Base-by-base conservation (phyloP, 345 rosid genomes). In the Murraya koenigii region DNA sequence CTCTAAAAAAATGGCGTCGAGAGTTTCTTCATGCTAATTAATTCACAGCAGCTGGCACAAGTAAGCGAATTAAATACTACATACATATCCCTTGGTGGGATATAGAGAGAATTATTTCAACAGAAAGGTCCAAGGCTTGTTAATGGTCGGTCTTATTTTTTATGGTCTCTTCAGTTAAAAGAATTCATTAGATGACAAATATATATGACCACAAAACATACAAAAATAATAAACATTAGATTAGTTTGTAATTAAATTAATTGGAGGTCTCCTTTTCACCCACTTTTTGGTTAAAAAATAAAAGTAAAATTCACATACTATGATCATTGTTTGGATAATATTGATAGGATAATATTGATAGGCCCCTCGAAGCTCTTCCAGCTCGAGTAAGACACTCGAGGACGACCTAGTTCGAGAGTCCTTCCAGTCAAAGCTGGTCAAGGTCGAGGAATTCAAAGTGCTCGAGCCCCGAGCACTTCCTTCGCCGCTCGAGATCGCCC, bases 251-350 rank as follows among this genome's bases (percentile, higher is more conserved):
- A 44, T 7, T 64, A 41, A 20, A 64, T 30, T 64, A 32, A 64
- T 64, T 17, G 44, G 66, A 41, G 63, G 74, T 56, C 19, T 25
- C 47, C 17, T 49, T 44, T 71, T 19, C 55, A n/a, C 69, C 77
- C 80, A 84, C 74, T 75, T 26, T 11, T 59, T 49, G 26, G 33
- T 70, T 15, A 52, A 52, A 52, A 52, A 15, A 52, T 52, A 5
- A 52, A 22, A 52, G 56, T 22, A 52, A 52, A 22, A 17, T 52
- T 19, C 56, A 52, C 56, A 17, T 5, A 17, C 56, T 15, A 6
- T 17, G 56, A 52, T 52, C n/a, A n/a, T n/a, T n/a, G n/a, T n/a
- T n/a, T n/a, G n/a, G n/a, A n/a, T n/a, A n/a, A n/a, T n/a, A n/a
- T n/a, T n/a, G n/a, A n/a, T n/a, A n/a, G n/a, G n/a, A n/a, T n/a